Percentiles rank a stretch among this genome's conserved stretches.
Conservation (phyloP, 305 asterid genomes). For the Fraxinus baroniana region DNA sequence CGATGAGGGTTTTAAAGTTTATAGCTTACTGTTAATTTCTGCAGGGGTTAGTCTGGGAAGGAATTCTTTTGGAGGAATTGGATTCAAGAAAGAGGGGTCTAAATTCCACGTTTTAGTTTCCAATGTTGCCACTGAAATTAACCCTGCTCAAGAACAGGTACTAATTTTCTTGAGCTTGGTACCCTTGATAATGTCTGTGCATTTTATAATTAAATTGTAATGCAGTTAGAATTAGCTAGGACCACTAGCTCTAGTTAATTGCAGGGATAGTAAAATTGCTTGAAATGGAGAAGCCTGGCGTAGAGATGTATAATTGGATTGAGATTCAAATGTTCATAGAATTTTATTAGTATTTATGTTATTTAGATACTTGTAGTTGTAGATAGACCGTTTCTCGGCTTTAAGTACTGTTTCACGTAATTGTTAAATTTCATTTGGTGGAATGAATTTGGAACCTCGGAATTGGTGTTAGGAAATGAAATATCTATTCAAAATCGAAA, state of each 20-base stretch:
- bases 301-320: too few relatives aligned
- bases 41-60: constrained; percentile 47
- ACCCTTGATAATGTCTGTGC: neutral
- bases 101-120: constrained; percentile 56
- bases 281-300: too few relatives aligned
- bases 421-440: neutral
- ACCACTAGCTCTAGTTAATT: neutral
- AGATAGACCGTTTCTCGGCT: neutral
- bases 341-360: too few relatives aligned
- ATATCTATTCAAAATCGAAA: neutral
- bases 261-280: too few relatives aligned
- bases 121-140: constrained; percentile 63
- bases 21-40: neutral
- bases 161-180: neutral
- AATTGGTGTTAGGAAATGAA: neutral
- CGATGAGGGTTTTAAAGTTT: too few relatives aligned
- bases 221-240: neutral
- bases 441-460: neutral
- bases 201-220: neutral
- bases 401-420: neutral
- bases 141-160: constrained; percentile 68
- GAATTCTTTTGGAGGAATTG: constrained; percentile 56
- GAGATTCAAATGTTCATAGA: too few relatives aligned
- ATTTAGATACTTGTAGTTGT: neutral
- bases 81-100: constrained; percentile 47